Conservation (phyloP, 108 stramenopile genomes). For the Fragilaria radians region DNA sequence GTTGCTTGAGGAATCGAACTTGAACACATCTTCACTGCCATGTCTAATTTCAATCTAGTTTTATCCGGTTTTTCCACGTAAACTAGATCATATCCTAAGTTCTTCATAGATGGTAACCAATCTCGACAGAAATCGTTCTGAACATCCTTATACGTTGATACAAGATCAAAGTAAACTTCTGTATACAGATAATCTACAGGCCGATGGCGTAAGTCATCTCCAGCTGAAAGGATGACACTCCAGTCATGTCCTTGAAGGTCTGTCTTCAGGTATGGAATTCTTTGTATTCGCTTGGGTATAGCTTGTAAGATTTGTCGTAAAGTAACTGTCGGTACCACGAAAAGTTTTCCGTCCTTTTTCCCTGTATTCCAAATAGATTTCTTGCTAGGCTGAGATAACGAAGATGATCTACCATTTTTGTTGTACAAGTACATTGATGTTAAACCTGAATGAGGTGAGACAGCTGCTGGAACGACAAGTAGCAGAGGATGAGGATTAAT, state of each 20-base stretch:
- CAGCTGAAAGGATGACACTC: background rate
- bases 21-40: background rate
- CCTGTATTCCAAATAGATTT: background rate
- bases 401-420: background rate
- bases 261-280: background rate
- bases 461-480: background rate
- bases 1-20: background rate
- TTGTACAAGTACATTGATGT: background rate
- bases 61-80: background rate
- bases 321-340: background rate
- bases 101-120: background rate
- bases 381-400: background rate
- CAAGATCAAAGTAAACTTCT: background rate
- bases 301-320: background rate
- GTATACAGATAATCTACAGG: background rate
- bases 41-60: background rate
- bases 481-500: background rate
- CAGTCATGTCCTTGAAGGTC: background rate
- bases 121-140: background rate
- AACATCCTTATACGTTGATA: background rate
- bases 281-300: background rate
- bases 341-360: background rate
- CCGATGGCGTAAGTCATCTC: background rate
- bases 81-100: background rate
- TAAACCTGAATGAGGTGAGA: background rate